Conservation (phyloP, 2,329 filamentous ascomycete genomes). For the Lasiodiplodia gonubiensis region DNA sequence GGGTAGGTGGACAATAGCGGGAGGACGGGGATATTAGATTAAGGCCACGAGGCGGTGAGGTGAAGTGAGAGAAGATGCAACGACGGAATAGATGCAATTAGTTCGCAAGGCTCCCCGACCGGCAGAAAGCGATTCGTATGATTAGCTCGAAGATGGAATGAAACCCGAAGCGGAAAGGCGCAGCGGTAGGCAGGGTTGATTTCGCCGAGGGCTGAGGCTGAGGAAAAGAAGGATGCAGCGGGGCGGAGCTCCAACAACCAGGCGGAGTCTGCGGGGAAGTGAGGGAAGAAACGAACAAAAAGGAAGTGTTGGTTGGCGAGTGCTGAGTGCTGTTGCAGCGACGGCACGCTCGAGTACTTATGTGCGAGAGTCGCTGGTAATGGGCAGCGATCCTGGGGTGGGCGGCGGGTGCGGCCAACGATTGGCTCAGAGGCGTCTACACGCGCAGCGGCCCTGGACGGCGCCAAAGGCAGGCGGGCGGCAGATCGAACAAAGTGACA, state of each 20-base stretch:
- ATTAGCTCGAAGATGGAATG: slow-evolving; percentile 20
- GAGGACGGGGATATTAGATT: slow-evolving; percentile 25
- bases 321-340: slow-evolving; percentile 1
- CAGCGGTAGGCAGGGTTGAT: slow-evolving; percentile 22
- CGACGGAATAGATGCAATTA: slow-evolving; percentile 26
- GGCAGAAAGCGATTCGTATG: slow-evolving; percentile 26
- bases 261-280: slow-evolving; percentile 25
- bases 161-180: slow-evolving; percentile 18
- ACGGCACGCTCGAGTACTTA: slow-evolving; percentile 21
- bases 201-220: slow-evolving; percentile 21
- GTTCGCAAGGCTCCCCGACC: slow-evolving; percentile 27
- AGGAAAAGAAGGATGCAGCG: slow-evolving; percentile 25
- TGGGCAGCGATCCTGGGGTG: slow-evolving; percentile 19
- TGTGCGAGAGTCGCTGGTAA: slow-evolving; percentile 10
- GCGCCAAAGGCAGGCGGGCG: slow-evolving; percentile 18
- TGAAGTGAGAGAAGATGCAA: slow-evolving; percentile 11
- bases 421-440: slow-evolving; percentile 15
- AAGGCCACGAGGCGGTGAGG: slow-evolving; percentile 14
- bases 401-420: not conserved
- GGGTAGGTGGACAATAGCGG: slow-evolving; percentile 6
- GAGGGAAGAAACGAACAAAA: slow-evolving; percentile 21
- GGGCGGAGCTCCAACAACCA: slow-evolving; percentile 29
- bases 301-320: slow-evolving; percentile 9
- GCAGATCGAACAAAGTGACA: slow-evolving; percentile 26
- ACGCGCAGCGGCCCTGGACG: slow-evolving; percentile 20